phyloP scores from a whole-genome alignment of 1,284 basidiomycete genomes.

The Heterobasidion occidentale region DNA sequence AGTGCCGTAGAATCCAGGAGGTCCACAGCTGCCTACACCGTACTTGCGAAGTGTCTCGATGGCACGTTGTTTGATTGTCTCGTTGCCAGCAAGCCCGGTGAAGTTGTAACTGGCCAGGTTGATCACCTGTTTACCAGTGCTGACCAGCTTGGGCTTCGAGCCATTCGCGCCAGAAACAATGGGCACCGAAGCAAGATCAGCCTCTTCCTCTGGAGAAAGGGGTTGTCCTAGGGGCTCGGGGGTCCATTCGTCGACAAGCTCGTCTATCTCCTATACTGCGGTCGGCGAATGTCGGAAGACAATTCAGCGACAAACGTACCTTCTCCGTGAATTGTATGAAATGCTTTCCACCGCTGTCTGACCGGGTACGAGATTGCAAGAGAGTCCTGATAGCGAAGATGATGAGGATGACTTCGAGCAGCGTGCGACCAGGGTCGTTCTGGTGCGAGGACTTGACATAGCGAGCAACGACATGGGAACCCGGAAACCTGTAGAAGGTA shows the following conservation, averaged over 20 bases:
- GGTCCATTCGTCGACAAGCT: slow-evolving; percentile 92
- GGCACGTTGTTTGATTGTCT: slow-evolving; percentile 81
- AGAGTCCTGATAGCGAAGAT: slow-evolving; percentile 88
- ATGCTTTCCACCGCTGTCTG: slow-evolving; percentile 80
- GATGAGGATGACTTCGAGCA: slow-evolving; percentile 87
- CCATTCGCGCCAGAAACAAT: slow-evolving; percentile 78
- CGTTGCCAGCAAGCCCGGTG: slow-evolving; percentile 84
- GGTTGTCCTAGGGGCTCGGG: slow-evolving; percentile 80
- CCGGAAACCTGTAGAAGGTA: slow-evolving; percentile 72
- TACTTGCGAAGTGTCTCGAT: slow-evolving; percentile 87
- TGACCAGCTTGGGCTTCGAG: slow-evolving; percentile 72
- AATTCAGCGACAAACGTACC: slow-evolving; percentile 34
- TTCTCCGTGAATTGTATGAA: slow-evolving; percentile 90
- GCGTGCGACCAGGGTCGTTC: slow-evolving; percentile 86
- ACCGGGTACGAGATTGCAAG: slow-evolving; percentile 82
- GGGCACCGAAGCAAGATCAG: slow-evolving; percentile 71
- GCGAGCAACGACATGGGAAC: slow-evolving; percentile 83
- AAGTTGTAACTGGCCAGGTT: slow-evolving; percentile 95
- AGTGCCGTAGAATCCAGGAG: slow-evolving; percentile 96
- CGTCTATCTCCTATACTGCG: slow-evolving; percentile 82
- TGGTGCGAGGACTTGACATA: slow-evolving; percentile 89
- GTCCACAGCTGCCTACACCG: slow-evolving; percentile 94
- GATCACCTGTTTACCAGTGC: slow-evolving; percentile 72
- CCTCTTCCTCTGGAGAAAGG: slow-evolving; percentile 51
- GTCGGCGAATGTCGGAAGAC: not conserved